Base-by-base conservation (phyloP, 768 basidiomycete genomes). In the Hemileccinum rubropunctum region DNA sequence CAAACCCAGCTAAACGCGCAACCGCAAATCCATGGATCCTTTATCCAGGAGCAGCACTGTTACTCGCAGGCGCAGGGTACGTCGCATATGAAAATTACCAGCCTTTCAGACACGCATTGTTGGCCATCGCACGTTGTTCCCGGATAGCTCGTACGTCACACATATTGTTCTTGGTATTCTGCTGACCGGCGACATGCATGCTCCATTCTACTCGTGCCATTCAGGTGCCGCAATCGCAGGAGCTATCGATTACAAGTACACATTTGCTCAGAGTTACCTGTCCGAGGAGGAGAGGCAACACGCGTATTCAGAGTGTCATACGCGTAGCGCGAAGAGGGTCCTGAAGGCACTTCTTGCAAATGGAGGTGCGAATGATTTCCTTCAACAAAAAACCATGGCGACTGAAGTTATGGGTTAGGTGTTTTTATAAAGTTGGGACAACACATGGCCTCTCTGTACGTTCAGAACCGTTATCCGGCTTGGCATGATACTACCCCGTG, bases 391-490 rank as follows among this genome's bases (percentile, higher is more conserved):
- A 17, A 48, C 50, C 34, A 45, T 33, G 12, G 15, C 9, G 37
- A 56, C 15, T 6, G 27, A 7, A 17, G 42, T 21, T 7, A 35
- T 45, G 13, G 36, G 51, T 6, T 50, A 84, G 88, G 88, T 15
- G 80, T 93, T 20, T 92, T 89, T 65, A 90, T 94, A 60, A 91
- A 93, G 64, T 67, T 92, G 59, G 97, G 95, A 2, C 95, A 99
- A 57, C 88, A 84, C 74, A 85, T 87, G 71, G 89, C 88, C 64
- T 87, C 73, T 63, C 76, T 66, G 73, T 90, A 53, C 59, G 77
- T 72, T 45, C 42, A 11, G 6, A 30, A 9, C 15, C 13, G 2
- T 40, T 33, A 3, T 66, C 50, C 56, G 35, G 64, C 67, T 53
- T 15, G 18, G 15, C 57, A 50, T 46, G 36, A 50, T 50, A 56